Evolutionary conservation across 78 protist species (phyloP), one percentile per base, ranked within the genome.

Genomic region (Dictyostelium intermedium): DNA sequence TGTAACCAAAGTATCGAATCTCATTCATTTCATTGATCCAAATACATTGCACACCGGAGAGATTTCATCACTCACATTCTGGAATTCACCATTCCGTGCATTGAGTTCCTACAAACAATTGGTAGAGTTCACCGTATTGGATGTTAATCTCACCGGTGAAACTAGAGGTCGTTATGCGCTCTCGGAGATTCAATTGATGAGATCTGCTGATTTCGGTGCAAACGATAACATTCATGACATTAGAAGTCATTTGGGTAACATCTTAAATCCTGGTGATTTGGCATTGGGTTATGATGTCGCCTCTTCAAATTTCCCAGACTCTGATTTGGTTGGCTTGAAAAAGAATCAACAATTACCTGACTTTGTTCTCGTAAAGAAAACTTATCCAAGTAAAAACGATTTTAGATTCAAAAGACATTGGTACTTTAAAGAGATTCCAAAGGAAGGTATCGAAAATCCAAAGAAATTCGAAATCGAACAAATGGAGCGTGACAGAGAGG

Each of bases 11-110:
- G 96, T 98, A 14, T 79, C 96, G 3, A 78, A 56, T 56, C 5
- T 73, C 3, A 60, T 98, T 32, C 97, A 96, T 13, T 78, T 99
- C 73, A 72, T 99, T 66, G 99, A 99, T 96, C 99, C 99, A 47
- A 43, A 34, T 47, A 98, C 98, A 1, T 91, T 98, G 27, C 93
- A 91, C 84, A 85, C 56, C 5, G 86, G 86, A 32, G 99, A 98
- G 30, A 76, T 98, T 11, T n/a, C 41, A 56, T 23, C 92, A 25
- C 53, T 82, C 1, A 11, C 61, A 20, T 98, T 85, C 91, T 98
- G 97, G 98, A 87, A 83, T 85, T 2, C 27, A 11, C 98, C 99
- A 30, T 98, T 98, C 89, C 35, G 85, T 10, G 39, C 97, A 4
- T 18, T 98, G 41, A 20, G 94, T 25, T 61, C 92, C 5, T 18